Evolutionary conservation across 192 early-diverging fungal genomes (phyloP).

Genomic region (Gaertneriomyces sp.): DNA sequence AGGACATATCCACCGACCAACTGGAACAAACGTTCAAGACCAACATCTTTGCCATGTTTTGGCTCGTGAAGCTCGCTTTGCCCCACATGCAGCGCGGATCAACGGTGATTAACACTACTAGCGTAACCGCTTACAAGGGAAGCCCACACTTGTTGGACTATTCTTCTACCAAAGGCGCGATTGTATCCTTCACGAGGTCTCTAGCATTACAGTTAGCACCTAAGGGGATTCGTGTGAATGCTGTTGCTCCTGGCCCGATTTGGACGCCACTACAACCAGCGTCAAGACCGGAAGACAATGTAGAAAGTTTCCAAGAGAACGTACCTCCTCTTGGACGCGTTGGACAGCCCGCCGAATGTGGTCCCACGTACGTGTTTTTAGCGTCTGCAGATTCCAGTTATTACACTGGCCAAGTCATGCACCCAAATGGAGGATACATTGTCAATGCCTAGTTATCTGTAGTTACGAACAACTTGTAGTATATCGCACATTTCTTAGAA

Average conservation of each 20-base stretch:
- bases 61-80: conserved; percentile 42
- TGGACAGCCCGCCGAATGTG: conserved; percentile 48
- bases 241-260: conserved; percentile 52
- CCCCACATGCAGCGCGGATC: conserved; percentile 40
- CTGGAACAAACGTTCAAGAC: conserved; percentile 51
- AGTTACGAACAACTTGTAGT: too few relatives aligned
- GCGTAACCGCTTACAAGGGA: conserved; percentile 52
- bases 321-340: conserved; percentile 42
- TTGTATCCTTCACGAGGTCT: conserved; percentile 53
- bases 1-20: conserved; percentile 36
- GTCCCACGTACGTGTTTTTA: conserved; percentile 49
- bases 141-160: conserved; percentile 47
- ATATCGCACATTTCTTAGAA: too few relatives aligned
- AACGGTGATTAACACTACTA: conserved; percentile 50
- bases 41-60: conserved; percentile 49
- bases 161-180: conserved; percentile 50
- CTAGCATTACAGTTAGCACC: conserved; percentile 42
- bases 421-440: conserved; percentile 7
- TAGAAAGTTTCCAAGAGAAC: conserved; percentile 45
- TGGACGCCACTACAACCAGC: conserved; percentile 51
- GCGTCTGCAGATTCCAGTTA: conserved; percentile 41
- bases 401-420: conserved; percentile 8
- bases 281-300: conserved; percentile 36
- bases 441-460: not conserved
- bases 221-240: conserved; percentile 51